Conservation (phyloP, 108 stramenopile genomes). For the Nitzschia sp. region DNA sequence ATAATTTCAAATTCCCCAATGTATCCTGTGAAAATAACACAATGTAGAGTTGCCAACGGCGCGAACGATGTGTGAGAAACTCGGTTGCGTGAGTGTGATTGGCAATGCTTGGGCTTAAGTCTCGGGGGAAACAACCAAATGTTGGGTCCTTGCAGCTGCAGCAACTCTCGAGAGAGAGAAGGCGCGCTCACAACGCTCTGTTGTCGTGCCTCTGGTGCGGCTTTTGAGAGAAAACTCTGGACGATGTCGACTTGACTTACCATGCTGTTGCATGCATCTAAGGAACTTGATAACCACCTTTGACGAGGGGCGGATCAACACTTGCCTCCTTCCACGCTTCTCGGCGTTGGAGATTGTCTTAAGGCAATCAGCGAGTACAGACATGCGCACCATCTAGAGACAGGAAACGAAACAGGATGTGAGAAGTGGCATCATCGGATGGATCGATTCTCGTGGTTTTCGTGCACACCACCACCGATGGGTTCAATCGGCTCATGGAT, state of each 20-base stretch:
- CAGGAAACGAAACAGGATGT: background rate
- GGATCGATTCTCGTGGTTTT: too few relatives aligned
- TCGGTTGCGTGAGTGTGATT: conserved; percentile 65
- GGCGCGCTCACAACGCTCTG: conserved; percentile 43
- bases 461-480: too few relatives aligned
- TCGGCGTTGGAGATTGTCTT: conserved; percentile 99
- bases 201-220: conserved; percentile 9
- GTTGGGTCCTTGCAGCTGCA: conserved; percentile 53
- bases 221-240: conserved; percentile 8
- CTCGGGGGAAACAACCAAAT: conserved; percentile 24
- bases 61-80: conserved; percentile 27
- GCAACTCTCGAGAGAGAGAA: conserved; percentile 28
- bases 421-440: too few relatives aligned
- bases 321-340: conserved; percentile 99
- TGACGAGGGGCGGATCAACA: conserved; percentile 97
- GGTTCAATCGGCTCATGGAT: too few relatives aligned
- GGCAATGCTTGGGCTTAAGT: conserved; percentile 27
- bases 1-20: conserved; percentile 99
- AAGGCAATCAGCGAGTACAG: conserved; percentile 98
- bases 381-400: conserved; percentile 98
- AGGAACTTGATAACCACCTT: conserved; percentile 99
- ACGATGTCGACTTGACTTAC: conserved; percentile 75
- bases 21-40: conserved; percentile 81
- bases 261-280: conserved; percentile 99
- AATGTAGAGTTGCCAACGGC: conserved; percentile 55